Base-by-base conservation (phyloP, 2,329 filamentous ascomycete species). In the Trichoderma sp. region DNA sequence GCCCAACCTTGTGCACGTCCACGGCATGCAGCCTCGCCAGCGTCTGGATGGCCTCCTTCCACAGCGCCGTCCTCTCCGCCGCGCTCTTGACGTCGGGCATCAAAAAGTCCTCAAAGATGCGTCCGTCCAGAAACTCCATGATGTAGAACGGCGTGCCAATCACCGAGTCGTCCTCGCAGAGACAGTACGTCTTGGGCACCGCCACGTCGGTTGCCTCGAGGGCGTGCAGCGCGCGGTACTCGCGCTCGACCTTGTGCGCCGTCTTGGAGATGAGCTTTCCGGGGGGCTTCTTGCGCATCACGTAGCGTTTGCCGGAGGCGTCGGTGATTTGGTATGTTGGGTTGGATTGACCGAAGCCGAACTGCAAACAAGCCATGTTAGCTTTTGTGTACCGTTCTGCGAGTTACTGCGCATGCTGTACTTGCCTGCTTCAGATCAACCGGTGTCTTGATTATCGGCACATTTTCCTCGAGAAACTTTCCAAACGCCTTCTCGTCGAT, bases 201-300 rank as follows among this genome's bases (percentile, higher is more conserved):
- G 94, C 92, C 10, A 98, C 94, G 77, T 92, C 89, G 24, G 93
- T 96, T 66, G 83, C 72, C 68, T 89, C 88, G 37, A 98, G 86
- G 3, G 95, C 94, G 78, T 92, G 89, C 76, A 98, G 92, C 77
- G 98, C 92, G 76, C 91, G 90, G 83, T 96, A 96, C 81, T 99
- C 96, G 75, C 96, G 92, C 83, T 99, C 96, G 76, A 99, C 95
- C 79, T 95, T 92, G 83, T 99, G 96, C 11, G 96, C 96, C 2
- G 95, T 95, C 83, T 94, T 93, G 75, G 93, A 97, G 61, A 98
- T 86, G 49, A 99, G 90, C 82, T 91, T 89, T 72, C 96, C 96
- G n/a, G 96, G 95, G 0, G 96, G 96, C 83, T 98, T 98, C 87
- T 99, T 98, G 79, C 96, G 93, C 84, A 98, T 87, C 40, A 99